Evolutionary conservation across 331 rosid species (phyloP).

Genomic region (Malus hybrid): DNA sequence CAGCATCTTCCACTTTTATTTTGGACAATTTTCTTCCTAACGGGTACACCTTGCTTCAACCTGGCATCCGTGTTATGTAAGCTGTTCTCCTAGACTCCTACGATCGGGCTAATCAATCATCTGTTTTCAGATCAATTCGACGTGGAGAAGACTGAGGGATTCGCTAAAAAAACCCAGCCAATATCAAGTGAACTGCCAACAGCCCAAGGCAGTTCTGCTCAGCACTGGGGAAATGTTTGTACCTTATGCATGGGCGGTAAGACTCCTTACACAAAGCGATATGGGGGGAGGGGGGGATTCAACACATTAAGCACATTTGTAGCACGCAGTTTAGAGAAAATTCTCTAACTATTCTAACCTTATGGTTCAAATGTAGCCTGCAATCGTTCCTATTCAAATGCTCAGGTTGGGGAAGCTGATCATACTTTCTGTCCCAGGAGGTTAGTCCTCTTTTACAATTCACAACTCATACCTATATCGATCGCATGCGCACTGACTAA

Average conservation of each 20-base stretch:
- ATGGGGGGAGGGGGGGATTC: not conserved
- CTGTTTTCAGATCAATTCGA: conserved; percentile 39
- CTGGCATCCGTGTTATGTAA: no score
- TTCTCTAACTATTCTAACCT: not conserved
- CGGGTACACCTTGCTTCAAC: no score
- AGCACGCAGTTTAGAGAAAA: no score
- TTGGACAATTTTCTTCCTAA: no score
- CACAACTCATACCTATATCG: not conserved
- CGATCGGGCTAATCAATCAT: not conserved
- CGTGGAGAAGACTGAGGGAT: conserved; percentile 47
- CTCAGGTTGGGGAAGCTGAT: conserved; percentile 72
- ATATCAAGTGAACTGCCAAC: conserved; percentile 62
- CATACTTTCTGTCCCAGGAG: conserved; percentile 92
- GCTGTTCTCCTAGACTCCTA: no score
- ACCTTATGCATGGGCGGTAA: conserved; percentile 88
- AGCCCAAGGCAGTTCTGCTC: conserved; percentile 69
- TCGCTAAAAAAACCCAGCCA: conserved; percentile 43
- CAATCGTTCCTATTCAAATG: conserved; percentile 77
- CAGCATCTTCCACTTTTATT: not conserved
- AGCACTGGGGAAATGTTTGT: conserved; percentile 74
- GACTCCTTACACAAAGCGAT: not conserved
- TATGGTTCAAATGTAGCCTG: conserved; percentile 50
- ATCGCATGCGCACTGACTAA: not conserved
- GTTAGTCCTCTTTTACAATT: conserved; percentile 27
- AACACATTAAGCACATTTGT: not conserved